Evolutionary conservation across 2,329 filamentous ascomycete genomes (phyloP).

Genomic region (Trichoderma asperellum): DNA sequence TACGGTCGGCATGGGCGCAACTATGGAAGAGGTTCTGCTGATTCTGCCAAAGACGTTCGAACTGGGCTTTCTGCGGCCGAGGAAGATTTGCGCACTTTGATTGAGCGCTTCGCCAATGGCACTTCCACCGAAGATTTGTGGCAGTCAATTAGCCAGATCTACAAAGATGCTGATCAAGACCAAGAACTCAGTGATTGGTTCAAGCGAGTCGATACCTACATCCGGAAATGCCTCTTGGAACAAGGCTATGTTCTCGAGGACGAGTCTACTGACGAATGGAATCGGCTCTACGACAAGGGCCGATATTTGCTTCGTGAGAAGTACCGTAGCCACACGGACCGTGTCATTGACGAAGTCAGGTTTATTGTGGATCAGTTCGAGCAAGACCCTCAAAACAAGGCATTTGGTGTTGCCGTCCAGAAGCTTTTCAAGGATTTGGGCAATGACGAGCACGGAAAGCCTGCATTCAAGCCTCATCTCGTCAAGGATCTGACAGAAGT

Average conservation of each 20-base stretch:
- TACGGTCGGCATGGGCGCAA: conserved; percentile 77
- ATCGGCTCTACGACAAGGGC: conserved; percentile 81
- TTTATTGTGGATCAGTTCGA: conserved; percentile 91
- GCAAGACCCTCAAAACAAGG: conserved; percentile 81
- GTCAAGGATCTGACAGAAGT: conserved; percentile 86
- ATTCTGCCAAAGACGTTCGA: conserved; percentile 74
- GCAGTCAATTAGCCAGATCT: conserved; percentile 81
- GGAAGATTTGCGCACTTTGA: conserved; percentile 74
- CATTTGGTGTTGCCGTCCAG: conserved; percentile 73
- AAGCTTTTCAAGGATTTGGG: conserved; percentile 90
- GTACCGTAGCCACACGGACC: conserved; percentile 84
- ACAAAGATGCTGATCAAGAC: conserved; percentile 83
- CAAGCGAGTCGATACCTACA: conserved; percentile 73
- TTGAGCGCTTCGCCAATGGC: conserved; percentile 94
- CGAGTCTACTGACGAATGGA: conserved; percentile 77
- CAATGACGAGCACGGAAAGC: conserved; percentile 80
- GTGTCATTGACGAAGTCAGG: conserved; percentile 85
- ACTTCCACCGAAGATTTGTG: conserved; percentile 88
- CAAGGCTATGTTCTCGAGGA: conserved; percentile 91
- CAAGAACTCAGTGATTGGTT: conserved; percentile 90
- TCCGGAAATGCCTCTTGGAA: conserved; percentile 82
- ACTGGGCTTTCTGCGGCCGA: conserved; percentile 72
- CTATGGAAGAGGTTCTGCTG: conserved; percentile 65
- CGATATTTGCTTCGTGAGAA: conserved; percentile 85
- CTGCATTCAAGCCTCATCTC: conserved; percentile 89